phyloP scores from a whole-genome alignment of 805 yeast genomes.

The Ogataea salicorniae region DNA sequence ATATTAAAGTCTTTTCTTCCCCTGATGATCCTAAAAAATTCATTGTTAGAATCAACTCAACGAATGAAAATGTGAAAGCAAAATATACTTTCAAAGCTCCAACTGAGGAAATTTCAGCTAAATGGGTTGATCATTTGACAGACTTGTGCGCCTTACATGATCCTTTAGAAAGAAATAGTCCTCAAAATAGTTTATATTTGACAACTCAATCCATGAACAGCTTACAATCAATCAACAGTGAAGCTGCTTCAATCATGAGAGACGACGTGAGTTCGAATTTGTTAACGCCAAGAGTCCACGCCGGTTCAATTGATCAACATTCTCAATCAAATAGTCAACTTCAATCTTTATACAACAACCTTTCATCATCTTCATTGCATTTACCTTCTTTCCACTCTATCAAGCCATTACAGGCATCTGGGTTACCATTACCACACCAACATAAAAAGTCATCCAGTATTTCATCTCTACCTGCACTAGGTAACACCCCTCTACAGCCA shows the following conservation, averaged over 20 bases:
- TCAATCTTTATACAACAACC: slow-evolving; percentile 7
- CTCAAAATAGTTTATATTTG: slow-evolving; percentile 28
- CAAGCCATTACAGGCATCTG: slow-evolving; percentile 4
- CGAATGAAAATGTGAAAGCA: slow-evolving; percentile 20
- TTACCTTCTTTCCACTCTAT: slow-evolving; percentile 23
- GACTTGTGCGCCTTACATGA: slow-evolving; percentile 45
- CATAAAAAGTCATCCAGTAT: background rate
- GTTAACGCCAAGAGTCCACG: background rate
- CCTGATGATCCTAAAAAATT: slow-evolving; percentile 35
- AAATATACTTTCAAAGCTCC: slow-evolving; percentile 39
- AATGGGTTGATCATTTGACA: slow-evolving; percentile 52
- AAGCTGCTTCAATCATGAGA: slow-evolving; percentile 2
- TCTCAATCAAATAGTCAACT: background rate
- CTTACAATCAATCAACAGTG: slow-evolving; percentile 2
- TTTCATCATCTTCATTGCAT: slow-evolving; percentile 20
- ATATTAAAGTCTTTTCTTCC: slow-evolving; percentile 28
- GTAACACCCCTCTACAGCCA: slow-evolving; percentile 3
- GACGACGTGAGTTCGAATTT: slow-evolving; percentile 10
- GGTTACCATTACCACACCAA: background rate
- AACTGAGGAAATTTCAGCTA: slow-evolving; percentile 37
- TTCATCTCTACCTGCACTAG: background rate
- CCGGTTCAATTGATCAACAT: slow-evolving; percentile 1
- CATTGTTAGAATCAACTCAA: slow-evolving; percentile 30
- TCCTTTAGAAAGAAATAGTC: slow-evolving; percentile 46
- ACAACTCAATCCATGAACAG: slow-evolving; percentile 6